Conservation (phyloP, 2,329 filamentous ascomycete species). For the Pestalotiopsis sp. region DNA sequence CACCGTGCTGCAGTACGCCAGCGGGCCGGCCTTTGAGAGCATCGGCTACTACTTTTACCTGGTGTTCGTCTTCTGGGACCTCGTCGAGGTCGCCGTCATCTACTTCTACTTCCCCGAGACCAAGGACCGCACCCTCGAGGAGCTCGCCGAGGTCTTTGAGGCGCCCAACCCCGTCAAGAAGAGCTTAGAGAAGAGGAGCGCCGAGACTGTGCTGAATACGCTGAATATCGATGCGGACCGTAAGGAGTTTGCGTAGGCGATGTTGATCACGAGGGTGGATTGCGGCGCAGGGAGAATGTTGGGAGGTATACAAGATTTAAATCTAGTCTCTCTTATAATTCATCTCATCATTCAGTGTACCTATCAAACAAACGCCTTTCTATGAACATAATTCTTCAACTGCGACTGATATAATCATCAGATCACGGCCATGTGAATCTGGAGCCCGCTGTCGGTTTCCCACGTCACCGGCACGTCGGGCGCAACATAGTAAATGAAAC, state of each 20-base stretch:
- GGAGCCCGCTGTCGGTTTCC: constrained; percentile 34
- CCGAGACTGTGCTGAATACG: constrained; percentile 13
- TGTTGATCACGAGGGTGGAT: not conserved
- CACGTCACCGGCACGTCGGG: constrained; percentile 44
- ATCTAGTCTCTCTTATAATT: too few species aligned
- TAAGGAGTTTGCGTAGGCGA: not conserved
- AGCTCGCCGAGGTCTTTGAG: constrained; percentile 37
- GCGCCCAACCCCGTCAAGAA: constrained; percentile 38
- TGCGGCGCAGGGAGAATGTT: not conserved
- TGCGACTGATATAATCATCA: not conserved
- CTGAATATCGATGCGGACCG: constrained; percentile 13
- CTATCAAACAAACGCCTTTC: not conserved
- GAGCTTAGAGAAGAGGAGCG: constrained; percentile 23
- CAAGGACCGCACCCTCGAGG: constrained; percentile 34
- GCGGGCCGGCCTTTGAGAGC: constrained; percentile 42
- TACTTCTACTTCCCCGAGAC: constrained; percentile 39
- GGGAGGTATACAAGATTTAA: not conserved
- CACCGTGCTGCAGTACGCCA: constrained; percentile 46
- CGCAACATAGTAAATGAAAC: constrained; percentile 69
- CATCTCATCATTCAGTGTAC: rapidly evolving
- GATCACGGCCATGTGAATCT: constrained; percentile 40
- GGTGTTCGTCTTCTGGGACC: constrained; percentile 39
- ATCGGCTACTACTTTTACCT: constrained; percentile 40
- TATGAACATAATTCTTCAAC: not conserved
- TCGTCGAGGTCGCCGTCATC: constrained; percentile 34